Conservation (phyloP, 352 stramenopile genomes). For the Phytophthora pistaciae region DNA sequence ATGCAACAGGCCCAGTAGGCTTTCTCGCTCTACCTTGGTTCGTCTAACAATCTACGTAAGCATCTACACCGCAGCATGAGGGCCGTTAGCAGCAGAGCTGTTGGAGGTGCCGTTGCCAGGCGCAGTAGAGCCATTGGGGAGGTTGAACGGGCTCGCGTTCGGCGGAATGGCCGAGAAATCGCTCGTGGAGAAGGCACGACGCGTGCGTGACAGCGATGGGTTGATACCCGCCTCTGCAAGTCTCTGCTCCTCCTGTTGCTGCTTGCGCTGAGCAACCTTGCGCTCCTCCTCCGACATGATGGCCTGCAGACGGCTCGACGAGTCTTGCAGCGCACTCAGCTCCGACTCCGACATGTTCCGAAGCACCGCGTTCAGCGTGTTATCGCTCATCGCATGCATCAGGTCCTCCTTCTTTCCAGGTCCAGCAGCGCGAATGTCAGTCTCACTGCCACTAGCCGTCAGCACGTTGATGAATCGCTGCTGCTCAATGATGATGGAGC, state of each 20-base stretch:
- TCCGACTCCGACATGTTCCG: conserved; percentile 80
- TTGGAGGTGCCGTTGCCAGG: conserved; percentile 24
- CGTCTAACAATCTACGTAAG: conserved; percentile 31
- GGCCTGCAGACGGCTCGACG: conserved; percentile 66
- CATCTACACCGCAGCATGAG: conserved; percentile 24
- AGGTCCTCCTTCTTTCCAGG: conserved; percentile 55
- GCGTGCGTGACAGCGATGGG: conserved; percentile 57
- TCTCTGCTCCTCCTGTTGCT: conserved; percentile 40
- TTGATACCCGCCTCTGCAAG: conserved; percentile 36
- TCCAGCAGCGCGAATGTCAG: conserved; percentile 43
- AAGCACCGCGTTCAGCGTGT: conserved; percentile 62
- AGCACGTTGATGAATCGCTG: conserved; percentile 79
- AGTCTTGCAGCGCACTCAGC: conserved; percentile 66
- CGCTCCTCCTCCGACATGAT: conserved; percentile 68
- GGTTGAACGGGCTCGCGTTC: conserved; percentile 29
- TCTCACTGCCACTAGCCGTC: conserved; percentile 65
- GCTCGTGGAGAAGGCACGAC: conserved; percentile 68
- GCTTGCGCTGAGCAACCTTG: conserved; percentile 39
- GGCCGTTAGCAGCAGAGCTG: conserved; percentile 9
- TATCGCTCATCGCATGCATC: conserved; percentile 76
- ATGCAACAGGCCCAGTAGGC: conserved; percentile 8
- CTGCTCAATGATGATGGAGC: conserved; percentile 81
- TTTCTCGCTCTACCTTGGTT: conserved; percentile 23
- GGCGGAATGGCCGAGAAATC: conserved; percentile 57
- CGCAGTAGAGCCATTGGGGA: conserved; percentile 12